Evolutionary conservation across 2,329 filamentous ascomycete species (phyloP), one percentile per base, ranked within the genome.

Genomic region (Lasiodiplodia sp.): DNA sequence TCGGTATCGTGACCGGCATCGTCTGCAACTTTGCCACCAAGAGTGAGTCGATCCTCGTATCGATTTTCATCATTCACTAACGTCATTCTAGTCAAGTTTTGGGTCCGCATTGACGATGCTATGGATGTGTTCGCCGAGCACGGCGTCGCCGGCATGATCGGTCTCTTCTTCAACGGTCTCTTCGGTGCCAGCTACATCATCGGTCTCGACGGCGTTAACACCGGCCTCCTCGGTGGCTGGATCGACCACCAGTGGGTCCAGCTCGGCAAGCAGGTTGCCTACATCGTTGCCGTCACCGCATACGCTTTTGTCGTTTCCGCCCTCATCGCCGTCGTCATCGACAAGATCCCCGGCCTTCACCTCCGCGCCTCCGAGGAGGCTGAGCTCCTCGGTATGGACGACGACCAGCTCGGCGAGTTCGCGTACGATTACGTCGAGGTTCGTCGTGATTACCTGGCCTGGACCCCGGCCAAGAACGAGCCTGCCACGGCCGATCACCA

Each of bases 91-190:
- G 85, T 90, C 80, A 90, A 90, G 81, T 90, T 88, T 82, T 90
- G 88, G 88, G 85, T 96, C 76, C 89, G 89, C 71, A 90, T 96
- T 68, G 93, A 97, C 74, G 93, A 97, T 77, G 91, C 92, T 6
- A 92, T 97, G 81, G 93, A 97, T 83, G 90, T 97, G 75, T 96
- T 97, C 81, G 93, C 93, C 73, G 92, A 96, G 81, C 93, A 97
- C 87, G 93, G 88, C 75, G 83, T 96, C 71, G 93, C 93, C 60
- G 93, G 93, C 72, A 92, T 96, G 72, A 86, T 91, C 69, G 93
- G 93, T 63, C 92, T 96, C 74, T 80, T 94, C 69, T 85, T 92
- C 80, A 95, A 93, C 68, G 92, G 90, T 71, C 82, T 95, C 71
- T 93, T 95, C 77, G 92, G 88, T 73, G 89, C 91, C 71, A 86